Evolutionary conservation across 2,329 filamentous ascomycete species (phyloP).

Genomic region (Scolecobasidium constrictum): DNA sequence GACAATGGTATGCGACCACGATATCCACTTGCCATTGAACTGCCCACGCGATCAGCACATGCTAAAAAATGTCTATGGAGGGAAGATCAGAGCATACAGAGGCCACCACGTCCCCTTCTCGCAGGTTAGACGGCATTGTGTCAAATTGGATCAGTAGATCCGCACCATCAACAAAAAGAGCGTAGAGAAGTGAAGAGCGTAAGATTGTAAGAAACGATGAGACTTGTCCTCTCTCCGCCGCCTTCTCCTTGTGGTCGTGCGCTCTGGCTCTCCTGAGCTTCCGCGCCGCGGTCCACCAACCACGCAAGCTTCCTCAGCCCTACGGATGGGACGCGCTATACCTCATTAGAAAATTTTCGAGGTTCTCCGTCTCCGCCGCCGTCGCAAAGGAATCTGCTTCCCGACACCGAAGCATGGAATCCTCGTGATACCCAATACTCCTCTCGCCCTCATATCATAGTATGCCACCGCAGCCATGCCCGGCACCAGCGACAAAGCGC

Average conservation of each 20-base stretch:
- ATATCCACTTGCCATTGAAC: slow-evolving; percentile 83
- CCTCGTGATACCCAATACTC: too few species aligned
- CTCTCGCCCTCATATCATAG: too few species aligned
- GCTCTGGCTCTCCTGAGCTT: background rate
- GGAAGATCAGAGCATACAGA: too few species aligned
- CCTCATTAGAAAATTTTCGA: background rate
- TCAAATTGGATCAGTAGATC: slow-evolving; percentile 1
- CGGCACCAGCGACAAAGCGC: slow-evolving; percentile 81
- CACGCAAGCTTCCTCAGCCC: background rate
- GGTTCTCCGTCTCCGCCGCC: too few species aligned
- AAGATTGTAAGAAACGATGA: background rate
- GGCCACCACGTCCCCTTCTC: slow-evolving; percentile 52
- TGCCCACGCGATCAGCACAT: slow-evolving; percentile 24
- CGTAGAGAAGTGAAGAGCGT: slow-evolving; percentile 15
- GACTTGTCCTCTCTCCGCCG: background rate
- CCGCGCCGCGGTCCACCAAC: slow-evolving; percentile 6
- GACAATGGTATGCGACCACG: slow-evolving; percentile 72
- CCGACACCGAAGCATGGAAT: too few species aligned
- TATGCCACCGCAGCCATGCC: slow-evolving; percentile 63
- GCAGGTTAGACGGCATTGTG: slow-evolving; percentile 48
- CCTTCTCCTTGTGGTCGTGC: background rate
- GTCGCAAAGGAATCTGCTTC: too few species aligned
- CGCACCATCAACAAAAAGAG: slow-evolving; percentile 16
- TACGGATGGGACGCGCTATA: background rate
- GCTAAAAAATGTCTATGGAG: too few species aligned